A percentile compares a stretch with the other conserved stretches of the same genome.
Evolutionary conservation across 495 filamentous ascomycete genomes (phyloP).

Genomic region (Hypoxylon cercidicola): DNA sequence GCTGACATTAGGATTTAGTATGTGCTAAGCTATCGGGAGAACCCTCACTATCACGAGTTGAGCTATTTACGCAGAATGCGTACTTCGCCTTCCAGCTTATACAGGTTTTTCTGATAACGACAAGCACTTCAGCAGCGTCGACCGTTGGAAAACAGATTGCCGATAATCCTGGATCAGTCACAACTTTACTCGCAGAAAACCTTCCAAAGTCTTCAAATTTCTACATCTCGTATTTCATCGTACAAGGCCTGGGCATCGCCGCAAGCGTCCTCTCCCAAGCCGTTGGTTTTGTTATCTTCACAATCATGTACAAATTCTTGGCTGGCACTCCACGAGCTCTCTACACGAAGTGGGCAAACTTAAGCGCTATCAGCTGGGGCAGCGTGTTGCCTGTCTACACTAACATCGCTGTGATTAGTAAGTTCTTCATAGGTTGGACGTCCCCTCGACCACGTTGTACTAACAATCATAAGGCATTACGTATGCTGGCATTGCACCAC

Average conservation of each 20-base stretch:
- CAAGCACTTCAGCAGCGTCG: conserved; percentile 78
- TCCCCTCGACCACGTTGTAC: not conserved
- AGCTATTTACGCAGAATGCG: conserved; percentile 87
- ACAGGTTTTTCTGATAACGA: conserved; percentile 92
- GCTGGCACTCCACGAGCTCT: conserved; percentile 66
- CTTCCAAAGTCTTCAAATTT: conserved; percentile 89
- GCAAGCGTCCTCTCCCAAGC: conserved; percentile 80
- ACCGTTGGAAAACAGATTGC: conserved; percentile 71
- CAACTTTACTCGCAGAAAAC: conserved; percentile 74
- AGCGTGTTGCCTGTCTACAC: conserved; percentile 89
- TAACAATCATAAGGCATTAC: conserved; percentile 68
- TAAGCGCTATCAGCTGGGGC: conserved; percentile 83
- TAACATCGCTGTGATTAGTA: conserved; percentile 85
- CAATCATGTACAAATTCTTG: conserved; percentile 75
- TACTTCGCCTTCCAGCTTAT: conserved; percentile 97
- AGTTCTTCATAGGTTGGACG: conserved; percentile 27
- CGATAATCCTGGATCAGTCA: conserved; percentile 66
- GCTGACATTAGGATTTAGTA: conserved; percentile 51
- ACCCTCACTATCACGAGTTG: conserved; percentile 79
- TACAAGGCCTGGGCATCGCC: conserved; percentile 90
- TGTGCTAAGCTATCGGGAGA: conserved; percentile 81
- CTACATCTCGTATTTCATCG: conserved; percentile 93
- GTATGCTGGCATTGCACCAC: conserved; percentile 90
- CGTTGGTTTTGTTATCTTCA: conserved; percentile 78
- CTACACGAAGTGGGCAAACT: conserved; percentile 68